Percentiles rank a stretch among this genome's conserved stretches.
phyloP scores from a whole-genome alignment of 1,284 basidiomycete genomes.

The Cutaneotrichosporon cyanovorans region DNA sequence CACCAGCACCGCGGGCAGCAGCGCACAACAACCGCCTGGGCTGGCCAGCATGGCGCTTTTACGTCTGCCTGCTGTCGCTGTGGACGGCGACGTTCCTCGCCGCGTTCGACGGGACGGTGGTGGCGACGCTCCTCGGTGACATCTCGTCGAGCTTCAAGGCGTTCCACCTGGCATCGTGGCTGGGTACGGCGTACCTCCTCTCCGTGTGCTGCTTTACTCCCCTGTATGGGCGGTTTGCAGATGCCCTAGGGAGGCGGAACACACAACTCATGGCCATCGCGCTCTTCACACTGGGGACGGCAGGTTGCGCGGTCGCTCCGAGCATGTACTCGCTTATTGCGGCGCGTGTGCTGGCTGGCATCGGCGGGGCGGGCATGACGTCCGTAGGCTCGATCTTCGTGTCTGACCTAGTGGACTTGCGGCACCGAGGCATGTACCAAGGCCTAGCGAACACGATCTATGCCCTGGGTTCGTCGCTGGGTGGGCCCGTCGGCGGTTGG shows the following conservation, averaged over 20 bases:
- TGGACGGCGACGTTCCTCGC: conserved; percentile 54
- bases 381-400: conserved; percentile 36
- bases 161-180: conserved; percentile 63
- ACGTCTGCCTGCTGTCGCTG: conserved; percentile 24
- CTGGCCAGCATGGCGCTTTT: conserved; percentile 28
- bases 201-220: conserved; percentile 82
- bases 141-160: conserved; percentile 42
- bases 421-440: conserved; percentile 77
- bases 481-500: conserved; percentile 81
- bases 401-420: conserved; percentile 58
- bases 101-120: conserved; percentile 62
- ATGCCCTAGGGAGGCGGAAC: conserved; percentile 75
- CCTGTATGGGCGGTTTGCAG: conserved; percentile 74
- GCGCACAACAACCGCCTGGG: conserved; percentile 37
- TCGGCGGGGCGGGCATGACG: conserved; percentile 57
- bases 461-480: conserved; percentile 54
- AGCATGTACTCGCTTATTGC: conserved; percentile 71
- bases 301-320: conserved; percentile 71
- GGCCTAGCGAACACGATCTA: conserved; percentile 72
- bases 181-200: conserved; percentile 54
- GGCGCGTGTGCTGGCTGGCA: conserved; percentile 71
- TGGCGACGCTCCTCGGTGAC: conserved; percentile 53
- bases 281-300: conserved; percentile 72
- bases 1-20: background rate
- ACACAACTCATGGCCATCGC: conserved; percentile 60